Base-by-base conservation (phyloP, 768 basidiomycete genomes). In the Hirschioporus abietinus region DNA sequence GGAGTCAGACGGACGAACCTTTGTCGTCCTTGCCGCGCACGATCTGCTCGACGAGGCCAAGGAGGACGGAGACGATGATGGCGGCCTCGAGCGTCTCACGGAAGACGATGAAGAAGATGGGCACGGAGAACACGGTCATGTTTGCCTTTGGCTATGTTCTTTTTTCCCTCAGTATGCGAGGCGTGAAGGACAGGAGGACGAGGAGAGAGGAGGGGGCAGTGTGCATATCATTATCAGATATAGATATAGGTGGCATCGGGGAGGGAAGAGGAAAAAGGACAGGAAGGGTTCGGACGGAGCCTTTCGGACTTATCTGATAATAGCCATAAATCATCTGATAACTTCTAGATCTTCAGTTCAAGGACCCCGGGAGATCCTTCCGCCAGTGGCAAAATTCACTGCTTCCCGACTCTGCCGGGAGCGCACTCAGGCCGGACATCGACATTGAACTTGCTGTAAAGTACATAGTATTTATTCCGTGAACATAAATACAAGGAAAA, bases 31-130 rank as follows among this genome's bases (percentile, higher is more conserved):
- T 62, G n/a, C 58, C 42, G 58, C 64, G 75, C 6, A 91, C 83
- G 69, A 95, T 86, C 70, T 96, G 94, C 72, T 96, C 88, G n/a
- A 93, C 91, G 68, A 98, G 88, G 69, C 92, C 88, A 64, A 96
- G 89, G 62, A 99, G 86, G 66, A 96, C 93, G 7, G 93, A 92
- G 75, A 97, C 79, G 82, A 99, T 93, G 80, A 98, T 91, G 58
- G 87, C 88, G 4, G 94, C 92, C 81, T 97, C 95, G 69, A 97
- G 84, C 5, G 93, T 91, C 84, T 97, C 95, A 74, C 95, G 87
- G 77, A 96, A 95, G 79, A 96, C 88, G 79, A 97, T 95, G 84
- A 98, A 95, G 82, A 95, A 97, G 71, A 98, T 94, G 73, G 94
- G 88, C 66, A 96, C 84, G 66, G 91, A 92, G 79, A 97, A 97